A percentile compares a stretch with the other conserved stretches of the same genome.
Evolutionary conservation across 2,329 filamentous ascomycete species (phyloP).

Genomic region (Byssothecium circinans): DNA sequence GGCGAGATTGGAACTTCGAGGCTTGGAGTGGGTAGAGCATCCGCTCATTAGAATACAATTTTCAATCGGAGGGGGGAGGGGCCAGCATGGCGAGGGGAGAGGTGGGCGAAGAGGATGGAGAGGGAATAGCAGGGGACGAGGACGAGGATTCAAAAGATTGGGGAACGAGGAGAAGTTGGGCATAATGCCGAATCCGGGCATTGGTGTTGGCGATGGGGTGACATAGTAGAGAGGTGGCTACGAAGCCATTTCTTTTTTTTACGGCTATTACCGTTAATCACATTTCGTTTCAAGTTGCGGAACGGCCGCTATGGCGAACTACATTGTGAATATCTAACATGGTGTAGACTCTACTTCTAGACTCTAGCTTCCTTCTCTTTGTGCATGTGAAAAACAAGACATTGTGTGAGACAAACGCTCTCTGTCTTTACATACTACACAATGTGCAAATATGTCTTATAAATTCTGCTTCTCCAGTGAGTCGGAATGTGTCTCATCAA

Average conservation of each 20-base stretch:
- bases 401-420: not conserved
- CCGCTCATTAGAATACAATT: constrained; percentile 50
- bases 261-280: too few relatives aligned
- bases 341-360: not conserved
- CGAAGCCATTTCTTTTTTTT: too few relatives aligned
- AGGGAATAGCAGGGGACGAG: constrained; percentile 7
- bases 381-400: not conserved
- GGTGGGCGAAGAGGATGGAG: constrained; percentile 15
- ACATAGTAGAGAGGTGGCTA: not conserved
- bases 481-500: not conserved
- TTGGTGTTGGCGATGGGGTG: not conserved
- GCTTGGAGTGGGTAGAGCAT: constrained; percentile 66
- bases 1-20: constrained; percentile 57
- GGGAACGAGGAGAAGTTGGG: constrained; percentile 11
- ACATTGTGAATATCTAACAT: not conserved
- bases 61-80: constrained; percentile 37
- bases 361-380: not conserved
- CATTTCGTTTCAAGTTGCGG: too few relatives aligned
- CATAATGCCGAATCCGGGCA: not conserved
- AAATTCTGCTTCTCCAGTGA: not conserved
- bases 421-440: not conserved
- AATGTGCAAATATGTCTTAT: not conserved
- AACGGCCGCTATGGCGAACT: too few relatives aligned
- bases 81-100: constrained; percentile 15
- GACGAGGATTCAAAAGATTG: constrained; percentile 11